Evolutionary conservation across 116 monocot genomes (phyloP).

Genomic region (Posidonia oceanica): DNA sequence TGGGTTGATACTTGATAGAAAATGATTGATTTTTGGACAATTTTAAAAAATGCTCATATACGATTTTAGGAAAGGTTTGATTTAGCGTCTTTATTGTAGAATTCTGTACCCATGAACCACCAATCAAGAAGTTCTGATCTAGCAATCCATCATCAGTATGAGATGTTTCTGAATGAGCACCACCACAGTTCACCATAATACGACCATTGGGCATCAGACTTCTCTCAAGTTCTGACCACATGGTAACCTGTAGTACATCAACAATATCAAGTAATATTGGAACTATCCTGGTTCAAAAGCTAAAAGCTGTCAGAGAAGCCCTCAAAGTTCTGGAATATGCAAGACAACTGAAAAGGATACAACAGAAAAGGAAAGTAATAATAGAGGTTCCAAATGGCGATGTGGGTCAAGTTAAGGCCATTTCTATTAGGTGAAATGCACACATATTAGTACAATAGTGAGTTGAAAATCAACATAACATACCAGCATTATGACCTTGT

Average conservation of each 20-base stretch:
- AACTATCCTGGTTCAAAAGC: too few relatives aligned
- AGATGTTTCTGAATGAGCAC: slow-evolving; percentile 36
- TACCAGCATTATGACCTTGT: too few relatives aligned
- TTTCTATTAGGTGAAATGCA: too few relatives aligned
- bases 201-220: slow-evolving; percentile 79
- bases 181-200: slow-evolving; percentile 87
- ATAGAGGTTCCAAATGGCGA: too few relatives aligned
- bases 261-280: too few relatives aligned
- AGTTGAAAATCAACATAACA: too few relatives aligned
- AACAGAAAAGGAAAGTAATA: too few relatives aligned
- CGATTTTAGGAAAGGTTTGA: slow-evolving; percentile 48
- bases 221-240: slow-evolving; percentile 67
- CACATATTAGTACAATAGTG: too few relatives aligned
- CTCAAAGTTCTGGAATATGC: too few relatives aligned
- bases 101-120: slow-evolving; percentile 49
- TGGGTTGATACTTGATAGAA: not conserved
- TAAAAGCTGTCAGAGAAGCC: too few relatives aligned
- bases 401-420: too few relatives aligned
- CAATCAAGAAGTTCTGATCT: slow-evolving; percentile 10
- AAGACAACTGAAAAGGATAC: too few relatives aligned
- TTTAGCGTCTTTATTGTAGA: slow-evolving; percentile 54
- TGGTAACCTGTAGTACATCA: slow-evolving; percentile 26
- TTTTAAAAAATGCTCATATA: slow-evolving; percentile 6
- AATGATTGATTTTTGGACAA: not conserved
- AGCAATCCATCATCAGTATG: slow-evolving; percentile 10